These are phyloP conservation scores for Schizonepeta tenuifolia DNA, from an alignment of 257 asterid species.

Conservation along the genomic window DNA sequence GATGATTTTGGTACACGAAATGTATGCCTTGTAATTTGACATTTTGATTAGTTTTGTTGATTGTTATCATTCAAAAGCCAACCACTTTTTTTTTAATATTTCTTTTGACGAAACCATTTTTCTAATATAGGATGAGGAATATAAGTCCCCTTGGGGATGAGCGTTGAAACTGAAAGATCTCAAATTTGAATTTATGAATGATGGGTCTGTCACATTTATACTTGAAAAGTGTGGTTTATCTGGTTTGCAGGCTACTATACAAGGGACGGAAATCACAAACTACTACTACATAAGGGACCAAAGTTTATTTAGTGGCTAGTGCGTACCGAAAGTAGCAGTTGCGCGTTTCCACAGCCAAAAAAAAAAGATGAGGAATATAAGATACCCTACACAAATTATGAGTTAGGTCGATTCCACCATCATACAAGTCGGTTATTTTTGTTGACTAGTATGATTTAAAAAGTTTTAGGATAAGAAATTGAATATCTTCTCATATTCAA, in stretches of 20 bases:
- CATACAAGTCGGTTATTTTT: constrained; percentile 5
- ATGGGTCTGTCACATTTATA: too few relatives aligned
- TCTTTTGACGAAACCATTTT: too few relatives aligned
- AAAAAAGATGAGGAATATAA: not conserved
- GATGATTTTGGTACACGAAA: not conserved
- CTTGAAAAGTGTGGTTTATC: too few relatives aligned
- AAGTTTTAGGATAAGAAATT: not conserved
- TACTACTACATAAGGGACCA: too few relatives aligned
- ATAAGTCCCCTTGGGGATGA: too few relatives aligned
- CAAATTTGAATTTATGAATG: too few relatives aligned
- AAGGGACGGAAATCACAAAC: too few relatives aligned
- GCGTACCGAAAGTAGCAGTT: too few relatives aligned
- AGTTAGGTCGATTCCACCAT: constrained; percentile 15
- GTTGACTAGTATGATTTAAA: not conserved
- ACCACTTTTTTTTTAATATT: not conserved
- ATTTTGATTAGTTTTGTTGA: not conserved
- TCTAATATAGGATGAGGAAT: not conserved
- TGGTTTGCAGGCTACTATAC: too few relatives aligned
- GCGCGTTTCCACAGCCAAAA: too few relatives aligned
- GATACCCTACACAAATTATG: not conserved
- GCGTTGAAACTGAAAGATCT: too few relatives aligned
- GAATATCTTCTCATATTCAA: not conserved
- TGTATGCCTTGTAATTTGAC: not conserved
- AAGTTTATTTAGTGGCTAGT: too few relatives aligned
- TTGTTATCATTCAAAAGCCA: constrained; percentile 7